Conservation (phyloP, 352 stramenopile species). For the Pythium phragmiticola region DNA sequence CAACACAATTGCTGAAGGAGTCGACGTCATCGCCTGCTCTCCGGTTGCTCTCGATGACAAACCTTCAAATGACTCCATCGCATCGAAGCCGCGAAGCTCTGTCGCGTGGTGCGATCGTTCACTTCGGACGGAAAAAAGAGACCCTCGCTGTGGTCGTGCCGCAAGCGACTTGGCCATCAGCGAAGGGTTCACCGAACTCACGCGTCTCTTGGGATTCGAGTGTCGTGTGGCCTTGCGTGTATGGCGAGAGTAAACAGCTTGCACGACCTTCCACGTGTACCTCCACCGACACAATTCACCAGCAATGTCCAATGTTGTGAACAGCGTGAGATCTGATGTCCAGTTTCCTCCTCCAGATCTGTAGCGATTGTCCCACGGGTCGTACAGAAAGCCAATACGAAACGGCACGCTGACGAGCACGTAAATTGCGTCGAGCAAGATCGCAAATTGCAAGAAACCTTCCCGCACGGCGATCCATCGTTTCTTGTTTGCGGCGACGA, state of each 20-base stretch:
- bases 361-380: conserved; percentile 29
- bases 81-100: conserved; percentile 12
- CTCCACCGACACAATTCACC: conserved; percentile 8
- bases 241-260: not conserved
- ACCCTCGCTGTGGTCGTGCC: conserved; percentile 5
- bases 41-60: not conserved
- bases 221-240: not conserved
- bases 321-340: conserved; percentile 21
- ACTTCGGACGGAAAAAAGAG: conserved; percentile 13
- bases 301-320: not conserved
- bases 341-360: conserved; percentile 3
- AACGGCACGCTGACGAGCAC: conserved; percentile 33
- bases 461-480: not conserved
- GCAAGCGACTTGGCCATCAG: conserved; percentile 6
- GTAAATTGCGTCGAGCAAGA: conserved; percentile 31
- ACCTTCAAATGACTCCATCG: conserved; percentile 10
- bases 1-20: not conserved
- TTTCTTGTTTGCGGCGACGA: not conserved
- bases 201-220: not conserved
- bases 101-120: not conserved
- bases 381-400: conserved; percentile 41
- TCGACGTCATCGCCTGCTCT: not conserved
- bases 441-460: not conserved
- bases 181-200: conserved; percentile 7
- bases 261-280: conserved; percentile 12